Conservation (phyloP, 306 rosid species). For the Citrullus colocynthis region DNA sequence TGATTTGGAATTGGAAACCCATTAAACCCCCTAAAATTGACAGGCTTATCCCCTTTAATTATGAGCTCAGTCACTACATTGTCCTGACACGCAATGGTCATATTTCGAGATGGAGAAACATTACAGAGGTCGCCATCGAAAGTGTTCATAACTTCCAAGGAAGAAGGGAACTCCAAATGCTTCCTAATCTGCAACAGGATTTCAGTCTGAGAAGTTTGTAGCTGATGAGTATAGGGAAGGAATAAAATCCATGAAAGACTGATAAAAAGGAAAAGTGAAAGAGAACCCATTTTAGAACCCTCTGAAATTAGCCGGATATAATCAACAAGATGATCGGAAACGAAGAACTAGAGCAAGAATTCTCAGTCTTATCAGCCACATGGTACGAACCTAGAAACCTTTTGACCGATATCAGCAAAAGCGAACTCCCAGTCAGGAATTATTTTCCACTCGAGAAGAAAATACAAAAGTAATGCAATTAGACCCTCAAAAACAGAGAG, state of each 20-base stretch:
- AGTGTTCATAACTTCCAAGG: slow-evolving; percentile 37
- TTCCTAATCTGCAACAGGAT: slow-evolving; percentile 52
- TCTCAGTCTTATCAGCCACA: neutral
- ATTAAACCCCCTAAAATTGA: slow-evolving; percentile 28
- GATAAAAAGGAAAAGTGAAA: slow-evolving; percentile 17
- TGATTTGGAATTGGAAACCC: slow-evolving; percentile 55
- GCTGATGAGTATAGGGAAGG: slow-evolving; percentile 32
- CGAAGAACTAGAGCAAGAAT: slow-evolving; percentile 6
- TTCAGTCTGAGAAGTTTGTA: slow-evolving; percentile 43
- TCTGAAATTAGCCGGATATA: neutral
- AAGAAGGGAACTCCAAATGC: slow-evolving; percentile 55
- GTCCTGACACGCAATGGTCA: slow-evolving; percentile 47
- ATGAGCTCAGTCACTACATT: slow-evolving; percentile 56
- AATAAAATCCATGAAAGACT: slow-evolving; percentile 33
- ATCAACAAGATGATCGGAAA: slow-evolving; percentile 1
- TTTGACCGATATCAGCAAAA: neutral
- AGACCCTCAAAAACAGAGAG: slow-evolving; percentile 2
- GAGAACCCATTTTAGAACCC: slow-evolving; percentile 35
- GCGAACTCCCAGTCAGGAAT: neutral
- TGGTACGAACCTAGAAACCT: neutral
- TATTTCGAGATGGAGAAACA: slow-evolving; percentile 29
- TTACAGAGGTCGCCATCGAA: slow-evolving; percentile 39
- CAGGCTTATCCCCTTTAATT: slow-evolving; percentile 55
- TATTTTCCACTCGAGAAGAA: neutral
- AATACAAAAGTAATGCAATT: neutral